Base-by-base conservation (phyloP, 768 basidiomycete species). In the Phaeotremella fagi region DNA sequence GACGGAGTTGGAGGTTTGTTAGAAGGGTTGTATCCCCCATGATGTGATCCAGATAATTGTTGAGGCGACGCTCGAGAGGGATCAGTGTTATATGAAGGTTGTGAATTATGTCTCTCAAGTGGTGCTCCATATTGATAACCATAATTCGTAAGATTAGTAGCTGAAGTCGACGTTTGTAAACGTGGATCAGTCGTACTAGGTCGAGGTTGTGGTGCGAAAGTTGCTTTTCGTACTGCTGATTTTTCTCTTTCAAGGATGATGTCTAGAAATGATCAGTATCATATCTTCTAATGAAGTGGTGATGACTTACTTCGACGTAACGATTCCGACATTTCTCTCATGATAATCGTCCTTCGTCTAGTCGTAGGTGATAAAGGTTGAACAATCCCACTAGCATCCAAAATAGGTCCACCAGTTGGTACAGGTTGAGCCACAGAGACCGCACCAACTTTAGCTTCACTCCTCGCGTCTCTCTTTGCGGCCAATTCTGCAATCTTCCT, bases 281-380 rank as follows among this genome's bases (percentile, higher is more conserved):
- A n/a, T 24, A 25, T 7, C 26, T 45, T 18, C 18, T 23, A 9
- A 14, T 12, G 28, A 23, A 25, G 18, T 20, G 25, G 20, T 1
- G 3, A 18, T 26, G 6, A 66, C 69, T 60, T 44, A 71, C 69
- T 71, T 25, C 54, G 35, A 11, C 69, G 42, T 3, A 71, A 47
- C 14, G 66, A 68, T 54, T 68, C 66, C 14, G 61, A 63, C 66
- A 71, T 68, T 41, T 71, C 69, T 31, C 63, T 46, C 52, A 62
- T 63, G 44, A 71, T 71, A 22, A 71, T 71, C 14, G 47, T 52
- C 43, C 69, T 50, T 24, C 69, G 54, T 22, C 57, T 49, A 1
- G 69, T 66, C 0, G 66, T 68, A 6, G 69, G 69, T 3, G 63
- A 60, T 48, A 61, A 53, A 6, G 68, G 68, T 55, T 55, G 41